Percentiles rank a stretch among this genome's conserved stretches.
Conservation (phyloP, 2,329 filamentous ascomycete species). For the Colletotrichum nymphaeae region DNA sequence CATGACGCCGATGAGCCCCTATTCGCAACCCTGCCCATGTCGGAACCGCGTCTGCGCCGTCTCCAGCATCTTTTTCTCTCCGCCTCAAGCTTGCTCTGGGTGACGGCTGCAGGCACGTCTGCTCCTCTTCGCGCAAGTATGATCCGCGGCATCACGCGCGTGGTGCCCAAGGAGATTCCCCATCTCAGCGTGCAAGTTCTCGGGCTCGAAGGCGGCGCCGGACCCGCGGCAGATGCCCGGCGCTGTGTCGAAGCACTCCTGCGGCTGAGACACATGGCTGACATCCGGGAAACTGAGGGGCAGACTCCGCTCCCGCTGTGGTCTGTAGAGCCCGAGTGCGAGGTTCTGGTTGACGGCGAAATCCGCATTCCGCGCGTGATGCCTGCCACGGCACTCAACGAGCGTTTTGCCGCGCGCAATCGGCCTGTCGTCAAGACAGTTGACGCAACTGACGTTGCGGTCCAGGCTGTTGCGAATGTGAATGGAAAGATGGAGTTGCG, state of each 20-base stretch:
- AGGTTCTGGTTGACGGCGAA: background rate
- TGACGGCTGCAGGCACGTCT: background rate
- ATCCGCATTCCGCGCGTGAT: background rate
- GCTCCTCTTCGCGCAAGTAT: background rate
- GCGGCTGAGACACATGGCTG: background rate
- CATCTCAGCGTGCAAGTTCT: background rate
- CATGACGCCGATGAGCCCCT: background rate
- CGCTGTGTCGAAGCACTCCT: background rate
- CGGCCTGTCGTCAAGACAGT: background rate
- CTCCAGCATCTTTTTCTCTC: background rate
- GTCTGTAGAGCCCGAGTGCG: background rate
- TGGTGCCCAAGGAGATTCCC: background rate
- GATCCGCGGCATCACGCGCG: background rate
- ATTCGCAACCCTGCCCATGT: background rate
- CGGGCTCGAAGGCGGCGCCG: background rate
- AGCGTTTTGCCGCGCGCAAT: background rate
- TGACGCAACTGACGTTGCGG: background rate
- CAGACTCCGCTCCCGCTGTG: background rate
- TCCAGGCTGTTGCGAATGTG: background rate
- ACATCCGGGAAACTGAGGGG: background rate
- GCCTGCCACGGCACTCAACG: background rate
- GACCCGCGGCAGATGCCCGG: background rate
- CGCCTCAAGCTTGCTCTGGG: background rate
- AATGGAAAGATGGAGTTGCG: background rate
- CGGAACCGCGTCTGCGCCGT: background rate